Evolutionary conservation across 257 asterid genomes (phyloP).

Genomic region (Gentiana straminea): DNA sequence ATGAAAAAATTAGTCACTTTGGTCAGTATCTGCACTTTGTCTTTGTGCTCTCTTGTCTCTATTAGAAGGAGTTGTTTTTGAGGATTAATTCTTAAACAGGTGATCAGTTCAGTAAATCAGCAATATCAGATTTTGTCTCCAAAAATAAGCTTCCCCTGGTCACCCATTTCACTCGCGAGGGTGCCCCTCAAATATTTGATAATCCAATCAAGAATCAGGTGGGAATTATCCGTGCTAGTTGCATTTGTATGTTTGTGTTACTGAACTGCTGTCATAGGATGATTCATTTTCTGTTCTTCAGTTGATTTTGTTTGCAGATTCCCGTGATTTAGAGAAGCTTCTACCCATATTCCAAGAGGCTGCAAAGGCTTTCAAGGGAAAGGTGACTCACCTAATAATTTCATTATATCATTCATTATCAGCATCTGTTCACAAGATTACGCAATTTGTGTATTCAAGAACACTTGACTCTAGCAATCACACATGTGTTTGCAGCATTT

Average conservation of each 20-base stretch:
- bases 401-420: background rate
- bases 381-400: slow-evolving; percentile 34
- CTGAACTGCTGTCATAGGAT: slow-evolving; percentile 2
- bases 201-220: slow-evolving; percentile 96
- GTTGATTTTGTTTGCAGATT: slow-evolving; percentile 76
- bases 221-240: slow-evolving; percentile 1
- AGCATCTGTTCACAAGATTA: background rate
- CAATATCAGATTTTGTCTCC: slow-evolving; percentile 65
- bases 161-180: slow-evolving; percentile 64
- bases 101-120: slow-evolving; percentile 67
- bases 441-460: background rate
- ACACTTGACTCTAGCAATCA: background rate
- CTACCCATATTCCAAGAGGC: slow-evolving; percentile 66
- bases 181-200: slow-evolving; percentile 69
- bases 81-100: slow-evolving; percentile 23
- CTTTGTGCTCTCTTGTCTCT: background rate
- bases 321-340: slow-evolving; percentile 48
- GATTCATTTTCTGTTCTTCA: slow-evolving; percentile 19
- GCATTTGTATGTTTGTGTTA: background rate
- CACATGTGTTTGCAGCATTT: too few relatives aligned
- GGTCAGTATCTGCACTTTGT: slow-evolving; percentile 35
- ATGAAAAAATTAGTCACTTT: slow-evolving; percentile 63
- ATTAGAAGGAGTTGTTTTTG: background rate
- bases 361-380: slow-evolving; percentile 80
- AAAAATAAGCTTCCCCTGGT: slow-evolving; percentile 80